phyloP scores from a whole-genome alignment of 1,139 yeast species.

The Taphrina betulina region DNA sequence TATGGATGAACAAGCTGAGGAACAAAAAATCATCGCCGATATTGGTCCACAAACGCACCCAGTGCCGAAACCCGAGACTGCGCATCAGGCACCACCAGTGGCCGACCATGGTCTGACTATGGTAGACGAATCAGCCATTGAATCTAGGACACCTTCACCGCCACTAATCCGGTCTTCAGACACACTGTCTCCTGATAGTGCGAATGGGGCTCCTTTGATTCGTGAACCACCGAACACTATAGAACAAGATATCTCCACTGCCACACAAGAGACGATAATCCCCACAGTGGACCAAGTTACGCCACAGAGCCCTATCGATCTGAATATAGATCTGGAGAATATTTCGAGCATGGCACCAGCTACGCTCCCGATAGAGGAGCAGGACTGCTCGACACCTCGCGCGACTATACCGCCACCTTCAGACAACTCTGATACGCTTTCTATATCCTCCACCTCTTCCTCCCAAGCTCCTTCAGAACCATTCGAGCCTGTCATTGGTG shows the following conservation, averaged over 20 bases:
- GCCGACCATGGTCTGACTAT: background rate
- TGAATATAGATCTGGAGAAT: background rate
- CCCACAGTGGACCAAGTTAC: no score
- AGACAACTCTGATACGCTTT: constrained; percentile 30
- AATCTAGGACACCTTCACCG: constrained; percentile 15
- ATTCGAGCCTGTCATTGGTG: constrained; percentile 75
- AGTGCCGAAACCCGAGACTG: constrained; percentile 21
- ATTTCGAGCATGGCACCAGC: background rate
- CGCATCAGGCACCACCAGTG: constrained; percentile 1
- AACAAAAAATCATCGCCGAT: constrained; percentile 27
- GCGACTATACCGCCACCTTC: constrained; percentile 10
- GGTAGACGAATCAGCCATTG: constrained; percentile 3
- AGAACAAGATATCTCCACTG: constrained; percentile 2
- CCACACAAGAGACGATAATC: constrained; percentile 1
- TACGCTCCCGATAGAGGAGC: background rate
- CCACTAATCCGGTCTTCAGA: background rate
- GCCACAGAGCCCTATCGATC: no score
- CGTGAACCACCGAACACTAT: background rate
- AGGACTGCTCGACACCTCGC: constrained; percentile 37
- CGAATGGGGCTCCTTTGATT: background rate
- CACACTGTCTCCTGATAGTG: background rate
- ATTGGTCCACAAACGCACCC: constrained; percentile 25
- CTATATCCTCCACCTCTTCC: constrained; percentile 35
- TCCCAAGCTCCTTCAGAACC: constrained; percentile 33
- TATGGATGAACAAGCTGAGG: constrained; percentile 18